Evolutionary conservation across 352 stramenopile species (phyloP).

Genomic region (Globisporangium paddicum): DNA sequence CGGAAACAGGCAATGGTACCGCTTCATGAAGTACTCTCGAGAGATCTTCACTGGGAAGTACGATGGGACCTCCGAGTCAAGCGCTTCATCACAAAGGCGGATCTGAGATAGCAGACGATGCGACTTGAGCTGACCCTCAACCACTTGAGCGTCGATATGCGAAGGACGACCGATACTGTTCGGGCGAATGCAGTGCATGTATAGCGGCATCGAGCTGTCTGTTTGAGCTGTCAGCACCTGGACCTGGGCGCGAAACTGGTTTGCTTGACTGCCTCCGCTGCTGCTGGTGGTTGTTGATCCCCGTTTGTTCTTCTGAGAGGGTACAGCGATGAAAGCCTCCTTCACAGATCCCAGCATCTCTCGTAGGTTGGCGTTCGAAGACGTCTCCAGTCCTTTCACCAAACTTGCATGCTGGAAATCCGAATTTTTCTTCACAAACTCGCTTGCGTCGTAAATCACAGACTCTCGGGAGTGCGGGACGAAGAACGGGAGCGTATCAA

Average conservation of each 20-base stretch:
- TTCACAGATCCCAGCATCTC: conserved; percentile 21
- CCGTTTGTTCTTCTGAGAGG: conserved; percentile 1
- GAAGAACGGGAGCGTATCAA: conserved; percentile 29
- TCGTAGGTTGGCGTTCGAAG: conserved; percentile 20
- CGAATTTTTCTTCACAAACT: conserved; percentile 72
- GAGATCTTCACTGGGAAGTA: conserved; percentile 27
- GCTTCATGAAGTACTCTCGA: conserved; percentile 16
- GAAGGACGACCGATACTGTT: conserved; percentile 29
- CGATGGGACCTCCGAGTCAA: background rate
- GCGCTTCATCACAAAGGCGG: conserved; percentile 16
- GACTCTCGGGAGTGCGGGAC: conserved; percentile 43
- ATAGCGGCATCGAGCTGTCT: conserved; percentile 27
- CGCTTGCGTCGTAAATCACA: conserved; percentile 50
- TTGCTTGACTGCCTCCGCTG: conserved; percentile 16
- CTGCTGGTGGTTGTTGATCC: background rate
- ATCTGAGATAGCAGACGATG: conserved; percentile 33
- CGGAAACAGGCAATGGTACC: conserved; percentile 26
- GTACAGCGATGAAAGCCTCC: background rate
- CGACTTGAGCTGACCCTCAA: conserved; percentile 27
- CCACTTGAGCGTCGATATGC: conserved; percentile 19
- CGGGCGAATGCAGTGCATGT: conserved; percentile 48
- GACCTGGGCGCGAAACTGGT: conserved; percentile 41
- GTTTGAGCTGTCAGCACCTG: conserved; percentile 18
- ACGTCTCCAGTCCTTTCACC: conserved; percentile 25
- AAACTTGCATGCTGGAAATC: conserved; percentile 44